phyloP scores from a whole-genome alignment of 2,329 filamentous ascomycete species.

The Drechslera avenae region DNA sequence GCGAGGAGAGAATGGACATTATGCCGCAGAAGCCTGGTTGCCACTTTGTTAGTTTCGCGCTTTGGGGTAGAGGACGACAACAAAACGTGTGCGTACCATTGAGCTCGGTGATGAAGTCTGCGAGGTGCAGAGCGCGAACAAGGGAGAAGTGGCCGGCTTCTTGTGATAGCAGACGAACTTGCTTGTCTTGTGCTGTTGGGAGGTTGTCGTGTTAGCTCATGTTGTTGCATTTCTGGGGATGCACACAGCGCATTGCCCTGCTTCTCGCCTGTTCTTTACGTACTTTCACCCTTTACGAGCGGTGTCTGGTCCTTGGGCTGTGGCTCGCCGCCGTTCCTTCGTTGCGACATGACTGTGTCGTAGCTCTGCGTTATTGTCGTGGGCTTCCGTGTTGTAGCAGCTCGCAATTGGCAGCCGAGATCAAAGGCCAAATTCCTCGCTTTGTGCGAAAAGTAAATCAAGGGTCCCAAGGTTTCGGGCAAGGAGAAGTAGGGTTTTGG shows the following conservation, averaged over 20 bases:
- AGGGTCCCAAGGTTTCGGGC: background rate
- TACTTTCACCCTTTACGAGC: conserved; percentile 52
- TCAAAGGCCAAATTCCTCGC: background rate
- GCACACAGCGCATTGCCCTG: background rate
- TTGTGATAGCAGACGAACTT: conserved; percentile 72
- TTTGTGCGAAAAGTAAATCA: background rate
- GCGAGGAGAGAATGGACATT: conserved; percentile 93
- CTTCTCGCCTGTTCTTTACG: conserved; percentile 15
- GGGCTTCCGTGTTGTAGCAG: conserved; percentile 21
- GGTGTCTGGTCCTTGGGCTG: conserved; percentile 48
- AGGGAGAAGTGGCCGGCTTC: conserved; percentile 74
- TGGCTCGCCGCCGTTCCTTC: conserved; percentile 15
- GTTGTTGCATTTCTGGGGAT: background rate
- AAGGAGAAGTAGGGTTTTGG: background rate
- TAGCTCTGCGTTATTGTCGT: background rate
- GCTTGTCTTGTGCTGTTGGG: conserved; percentile 69
- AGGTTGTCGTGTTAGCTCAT: conserved; percentile 10
- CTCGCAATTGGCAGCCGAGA: no score
- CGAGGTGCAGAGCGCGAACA: conserved; percentile 70
- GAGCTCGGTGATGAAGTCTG: conserved; percentile 82
- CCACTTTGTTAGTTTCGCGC: conserved; percentile 2
- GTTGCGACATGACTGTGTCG: conserved; percentile 10
- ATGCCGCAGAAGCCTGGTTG: conserved; percentile 77
- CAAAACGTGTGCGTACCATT: conserved; percentile 62
- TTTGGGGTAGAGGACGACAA: background rate